Percentiles rank a stretch among this genome's conserved stretches.
phyloP scores from a whole-genome alignment of 2,329 filamentous ascomycete species.

The Ceratocystis diversiconidia region DNA sequence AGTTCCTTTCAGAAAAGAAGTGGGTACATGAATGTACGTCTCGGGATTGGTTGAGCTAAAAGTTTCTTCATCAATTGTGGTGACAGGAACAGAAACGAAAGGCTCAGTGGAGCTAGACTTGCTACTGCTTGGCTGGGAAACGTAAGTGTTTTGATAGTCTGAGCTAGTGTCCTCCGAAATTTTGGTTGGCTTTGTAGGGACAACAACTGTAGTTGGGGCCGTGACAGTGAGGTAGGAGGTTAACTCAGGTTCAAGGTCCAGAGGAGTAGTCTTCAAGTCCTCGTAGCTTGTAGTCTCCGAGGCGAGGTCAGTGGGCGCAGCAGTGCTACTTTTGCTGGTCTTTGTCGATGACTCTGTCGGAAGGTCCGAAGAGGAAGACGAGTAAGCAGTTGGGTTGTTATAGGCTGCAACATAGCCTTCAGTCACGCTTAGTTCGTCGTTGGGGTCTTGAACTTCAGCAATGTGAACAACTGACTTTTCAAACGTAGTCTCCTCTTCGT shows the following conservation, averaged over 20 bases:
- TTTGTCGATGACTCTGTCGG: neutral
- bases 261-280: neutral
- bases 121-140: neutral
- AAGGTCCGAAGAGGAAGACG: neutral
- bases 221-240: conserved; percentile 20
- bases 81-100: neutral
- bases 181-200: conserved; percentile 5
- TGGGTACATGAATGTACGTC: neutral
- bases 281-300: neutral
- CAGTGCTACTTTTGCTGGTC: neutral
- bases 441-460: neutral
- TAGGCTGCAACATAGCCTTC: neutral
- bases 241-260: neutral
- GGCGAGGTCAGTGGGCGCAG: neutral
- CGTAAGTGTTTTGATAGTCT: neutral
- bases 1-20: neutral
- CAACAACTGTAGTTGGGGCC: conserved; percentile 22
- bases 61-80: neutral
- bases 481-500: conserved; percentile 9
- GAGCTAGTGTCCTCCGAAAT: neutral
- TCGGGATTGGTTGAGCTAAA: neutral
- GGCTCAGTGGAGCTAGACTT: neutral
- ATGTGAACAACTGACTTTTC: neutral
- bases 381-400: neutral
- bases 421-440: neutral